Evolutionary conservation across 225 moss, liverwort and hornwort species (phyloP).

Genomic region (Rhytidiadelphus loreus): DNA sequence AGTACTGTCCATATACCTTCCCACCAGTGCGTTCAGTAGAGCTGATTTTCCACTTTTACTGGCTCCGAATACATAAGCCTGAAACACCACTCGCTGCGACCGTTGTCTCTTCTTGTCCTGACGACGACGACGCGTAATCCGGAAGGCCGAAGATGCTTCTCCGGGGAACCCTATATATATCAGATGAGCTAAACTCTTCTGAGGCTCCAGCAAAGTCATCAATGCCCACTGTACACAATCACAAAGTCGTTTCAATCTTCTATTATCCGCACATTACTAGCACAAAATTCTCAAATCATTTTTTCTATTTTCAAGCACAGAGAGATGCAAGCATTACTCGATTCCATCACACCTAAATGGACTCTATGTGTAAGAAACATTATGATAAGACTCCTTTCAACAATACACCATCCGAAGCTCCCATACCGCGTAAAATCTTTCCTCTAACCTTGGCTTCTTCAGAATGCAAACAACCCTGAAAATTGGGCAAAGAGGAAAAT

Average conservation of each 20-base stretch:
- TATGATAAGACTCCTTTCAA: background rate
- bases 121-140: conserved; percentile 58
- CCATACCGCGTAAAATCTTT: background rate
- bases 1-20: conserved; percentile 46
- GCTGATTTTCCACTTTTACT: conserved; percentile 80
- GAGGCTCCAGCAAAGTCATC: conserved; percentile 74
- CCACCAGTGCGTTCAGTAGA: conserved; percentile 68
- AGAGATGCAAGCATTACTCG: background rate
- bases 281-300: background rate
- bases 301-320: background rate
- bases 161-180: conserved; percentile 72
- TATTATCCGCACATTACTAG: background rate
- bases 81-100: conserved; percentile 56
- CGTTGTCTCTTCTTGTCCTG: conserved; percentile 81
- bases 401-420: background rate
- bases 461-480: background rate
- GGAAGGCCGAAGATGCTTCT: conserved; percentile 64
- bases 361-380: background rate
- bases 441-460: background rate
- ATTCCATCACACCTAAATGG: background rate
- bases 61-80: conserved; percentile 84
- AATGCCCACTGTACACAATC: conserved; percentile 63
- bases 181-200: conserved; percentile 71
- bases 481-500: background rate
- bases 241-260: background rate